Base-by-base conservation (phyloP, 2,329 filamentous ascomycete genomes). In the Waltergamsia citrina region DNA sequence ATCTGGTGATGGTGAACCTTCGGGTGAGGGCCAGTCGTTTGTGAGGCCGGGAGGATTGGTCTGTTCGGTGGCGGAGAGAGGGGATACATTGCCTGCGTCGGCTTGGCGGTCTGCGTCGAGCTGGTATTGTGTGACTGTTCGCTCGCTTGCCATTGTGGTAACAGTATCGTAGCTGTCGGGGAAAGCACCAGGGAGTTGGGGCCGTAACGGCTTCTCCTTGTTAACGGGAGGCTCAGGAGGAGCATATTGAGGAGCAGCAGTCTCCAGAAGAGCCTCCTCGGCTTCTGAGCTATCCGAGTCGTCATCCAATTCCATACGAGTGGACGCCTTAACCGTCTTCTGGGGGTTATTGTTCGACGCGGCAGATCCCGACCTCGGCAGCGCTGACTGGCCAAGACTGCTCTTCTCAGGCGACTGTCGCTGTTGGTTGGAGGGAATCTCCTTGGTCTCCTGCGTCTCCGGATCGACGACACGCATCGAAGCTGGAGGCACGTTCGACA, bases 301-400 rank as follows among this genome's bases (percentile, higher is more conserved):
- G 47, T 86, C n/a, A n/a, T n/a, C 82, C 10, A 86, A 63, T 35
- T 79, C 77, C 41, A 79, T 66, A 17, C 79, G 73, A 12, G 72
- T 61, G 41, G 75, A 78, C 2, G 77, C 69, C 43, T 48, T 53
- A 23, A 43, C 38, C 5, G 48, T 37, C 53, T 76, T 74, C 37
- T 68, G 62, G 14, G 69, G 71, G 47, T 69, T 74, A 3, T 63
- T 47, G 25, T 74, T 71, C 26, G 50, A 58, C 34, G 53, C 62
- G 26, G 53, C 47, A 49, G 49, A 57, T 35, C 63, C 52, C 25
- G 64, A 60, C 38, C 65, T 69, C 14, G 65, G 55, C 17, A 65
- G 53, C 3, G 53, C 46, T 5, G 57, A 48, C 33, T 59, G 65
- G 21, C 22, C 27, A 24, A 28, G 23, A n/a, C 15, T 3, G 11